phyloP scores from a whole-genome alignment of 306 rosid genomes.

The Malus fusca region DNA sequence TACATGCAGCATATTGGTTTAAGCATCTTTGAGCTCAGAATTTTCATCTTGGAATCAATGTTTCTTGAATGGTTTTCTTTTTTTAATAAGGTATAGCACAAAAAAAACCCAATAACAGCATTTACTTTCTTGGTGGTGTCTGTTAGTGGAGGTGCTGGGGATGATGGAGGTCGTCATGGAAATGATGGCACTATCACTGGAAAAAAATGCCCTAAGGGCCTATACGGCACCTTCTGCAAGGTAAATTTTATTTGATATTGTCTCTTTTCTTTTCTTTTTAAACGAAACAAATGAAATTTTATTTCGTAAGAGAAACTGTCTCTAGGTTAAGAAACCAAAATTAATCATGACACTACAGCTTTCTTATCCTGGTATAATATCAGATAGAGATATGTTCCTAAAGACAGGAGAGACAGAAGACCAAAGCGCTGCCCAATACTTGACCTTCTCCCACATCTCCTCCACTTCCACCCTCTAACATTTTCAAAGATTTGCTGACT shows the following conservation, averaged over 20 bases:
- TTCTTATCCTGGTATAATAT: no score
- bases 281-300: not conserved
- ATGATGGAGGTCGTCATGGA: conserved; percentile 63
- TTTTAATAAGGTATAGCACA: not conserved
- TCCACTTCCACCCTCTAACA: no score
- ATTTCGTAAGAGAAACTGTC: no score
- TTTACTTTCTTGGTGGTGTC: conserved; percentile 27
- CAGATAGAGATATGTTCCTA: no score
- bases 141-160: conserved; percentile 86
- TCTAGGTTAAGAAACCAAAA: no score
- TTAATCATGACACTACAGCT: no score
- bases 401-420: no score
- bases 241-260: conserved; percentile 34
- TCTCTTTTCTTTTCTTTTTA: not conserved
- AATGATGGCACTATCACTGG: conserved; percentile 78
- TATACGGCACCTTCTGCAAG: conserved; percentile 78
- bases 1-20: not conserved
- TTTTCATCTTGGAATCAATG: not conserved
- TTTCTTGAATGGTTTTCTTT: not conserved
- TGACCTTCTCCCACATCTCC: no score
- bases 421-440: no score
- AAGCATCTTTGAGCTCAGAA: not conserved
- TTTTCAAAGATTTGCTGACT: no score
- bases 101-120: conserved; percentile 5
- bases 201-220: conserved; percentile 90